Evolutionary conservation across 306 rosid genomes (phyloP).

Genomic region (Cucurbita maxima): DNA sequence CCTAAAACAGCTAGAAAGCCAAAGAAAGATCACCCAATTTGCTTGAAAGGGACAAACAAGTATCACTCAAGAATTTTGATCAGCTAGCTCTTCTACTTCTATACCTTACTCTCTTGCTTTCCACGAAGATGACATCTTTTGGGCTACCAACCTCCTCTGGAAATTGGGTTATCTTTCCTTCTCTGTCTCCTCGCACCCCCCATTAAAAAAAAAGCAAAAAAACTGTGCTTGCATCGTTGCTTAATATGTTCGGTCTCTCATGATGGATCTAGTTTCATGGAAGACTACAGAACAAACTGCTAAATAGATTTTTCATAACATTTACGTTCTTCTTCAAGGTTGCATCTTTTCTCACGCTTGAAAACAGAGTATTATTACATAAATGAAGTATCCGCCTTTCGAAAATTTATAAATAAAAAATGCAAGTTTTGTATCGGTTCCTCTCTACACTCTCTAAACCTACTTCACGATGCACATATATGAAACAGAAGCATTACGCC

Average conservation of each 20-base stretch:
- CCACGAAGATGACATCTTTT: neutral
- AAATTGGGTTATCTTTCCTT: neutral
- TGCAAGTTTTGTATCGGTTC: neutral
- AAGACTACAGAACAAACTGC: neutral
- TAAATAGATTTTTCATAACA: neutral
- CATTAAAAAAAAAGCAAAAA: no score
- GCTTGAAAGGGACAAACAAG: neutral
- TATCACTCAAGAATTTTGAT: neutral
- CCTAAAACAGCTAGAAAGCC: neutral
- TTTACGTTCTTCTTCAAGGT: neutral
- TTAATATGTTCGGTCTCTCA: neutral
- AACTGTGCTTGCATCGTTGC: neutral
- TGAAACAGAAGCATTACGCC: neutral
- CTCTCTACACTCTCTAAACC: neutral
- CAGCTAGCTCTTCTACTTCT: neutral
- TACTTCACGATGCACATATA: neutral
- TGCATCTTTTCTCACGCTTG: neutral
- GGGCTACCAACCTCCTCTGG: neutral
- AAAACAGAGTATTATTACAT: neutral
- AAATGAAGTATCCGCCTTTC: neutral
- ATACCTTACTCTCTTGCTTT: neutral
- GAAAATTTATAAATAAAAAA: neutral
- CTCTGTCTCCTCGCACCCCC: no score
- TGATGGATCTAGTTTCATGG: neutral
- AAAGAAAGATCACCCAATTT: neutral